Base-by-base conservation (phyloP, 163 green algal species). In the Scenedesmus sp. region DNA sequence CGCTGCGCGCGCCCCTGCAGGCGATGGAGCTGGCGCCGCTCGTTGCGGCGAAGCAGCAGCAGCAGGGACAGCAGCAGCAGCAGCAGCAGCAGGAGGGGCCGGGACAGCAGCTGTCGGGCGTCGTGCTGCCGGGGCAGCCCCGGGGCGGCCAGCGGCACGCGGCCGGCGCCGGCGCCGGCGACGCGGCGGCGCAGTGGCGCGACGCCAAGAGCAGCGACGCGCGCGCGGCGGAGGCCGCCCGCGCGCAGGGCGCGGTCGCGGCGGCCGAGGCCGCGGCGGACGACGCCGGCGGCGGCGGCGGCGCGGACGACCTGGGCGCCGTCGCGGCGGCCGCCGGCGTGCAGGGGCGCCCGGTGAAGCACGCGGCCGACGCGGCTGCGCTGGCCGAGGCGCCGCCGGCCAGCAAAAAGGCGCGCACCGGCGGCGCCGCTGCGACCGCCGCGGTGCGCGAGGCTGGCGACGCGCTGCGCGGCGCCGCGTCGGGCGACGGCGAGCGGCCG, bases 11-110 rank as follows among this genome's bases (percentile, higher is more conserved):
- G n/a, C n/a, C n/a, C n/a, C n/a, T n/a, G n/a, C n/a, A 77, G 13
- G 54, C 29, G n/a, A 77, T 77, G 69, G 29, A 77, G 54, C 54
- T 77, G 53, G 24, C 29, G 39, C 69, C 69, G 22, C 54, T 77
- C 2, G 54, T 77, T 0, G 24, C 53, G 57, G 36, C 10, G 53
- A 56, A 70, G 45, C 70, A 78, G 56, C 70, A 78, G 39, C 70
- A 62, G 56, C 47, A 63, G 48, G 2, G 2, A 20, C 65, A 71
- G 71, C 71, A 54, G 71, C 26, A 79, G 71, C 54, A 79, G 58
- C 42, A 56, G 20, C 50, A 77, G 69, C 24, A 51, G 71, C 36
- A 36, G 45, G 39, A 24, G 57, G 31, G 22, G 22, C n/a, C 42
- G 39, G 28, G 33, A 11, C 50, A 58, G 56, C 54, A 58, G 26